Evolutionary conservation across 768 basidiomycete species (phyloP).

Genomic region (Amylocystis lapponica): DNA sequence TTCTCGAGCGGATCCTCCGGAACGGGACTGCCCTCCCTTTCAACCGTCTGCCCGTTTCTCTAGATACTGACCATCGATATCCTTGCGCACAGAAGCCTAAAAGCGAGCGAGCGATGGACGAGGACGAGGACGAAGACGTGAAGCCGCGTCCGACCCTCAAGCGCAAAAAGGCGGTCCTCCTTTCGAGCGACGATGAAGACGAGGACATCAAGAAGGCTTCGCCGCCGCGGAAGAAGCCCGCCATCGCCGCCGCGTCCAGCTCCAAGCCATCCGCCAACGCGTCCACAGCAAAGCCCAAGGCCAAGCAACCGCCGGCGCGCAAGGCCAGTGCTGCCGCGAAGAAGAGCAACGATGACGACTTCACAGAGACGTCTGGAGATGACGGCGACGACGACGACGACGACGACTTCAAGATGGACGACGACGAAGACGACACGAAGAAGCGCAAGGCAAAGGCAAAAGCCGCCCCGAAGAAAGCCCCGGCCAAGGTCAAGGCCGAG

Average conservation of each 20-base stretch:
- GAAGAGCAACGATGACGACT: constrained; percentile 29
- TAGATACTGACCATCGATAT: neutral
- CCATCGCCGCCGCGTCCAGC: constrained; percentile 12
- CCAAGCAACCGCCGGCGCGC: constrained; percentile 4
- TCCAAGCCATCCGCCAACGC: constrained; percentile 12
- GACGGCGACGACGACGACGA: constrained; percentile 22
- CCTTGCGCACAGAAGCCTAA: constrained; percentile 13
- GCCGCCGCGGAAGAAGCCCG: constrained; percentile 38
- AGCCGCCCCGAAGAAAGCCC: constrained; percentile 13
- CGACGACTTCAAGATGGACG: constrained; percentile 15
- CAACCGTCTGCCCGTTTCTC: neutral
- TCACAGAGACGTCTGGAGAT: constrained; percentile 21
- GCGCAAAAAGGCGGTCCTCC: constrained; percentile 21
- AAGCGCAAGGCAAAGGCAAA: constrained; percentile 13
- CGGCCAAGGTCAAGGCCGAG: neutral
- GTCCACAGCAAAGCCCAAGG: constrained; percentile 21
- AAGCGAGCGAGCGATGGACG: constrained; percentile 19
- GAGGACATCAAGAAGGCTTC: constrained; percentile 15
- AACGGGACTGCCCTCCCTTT: too few relatives aligned
- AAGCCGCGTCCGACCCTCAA: constrained; percentile 9
- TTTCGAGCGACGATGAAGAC: constrained; percentile 23
- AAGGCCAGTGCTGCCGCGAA: constrained; percentile 23
- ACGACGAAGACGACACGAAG: constrained; percentile 14
- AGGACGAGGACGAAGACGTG: constrained; percentile 13
- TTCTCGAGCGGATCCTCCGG: too few relatives aligned